Evolutionary conservation across 257 asterid genomes (phyloP), one percentile per base, ranked within the genome.

Genomic region (Lantana camara): DNA sequence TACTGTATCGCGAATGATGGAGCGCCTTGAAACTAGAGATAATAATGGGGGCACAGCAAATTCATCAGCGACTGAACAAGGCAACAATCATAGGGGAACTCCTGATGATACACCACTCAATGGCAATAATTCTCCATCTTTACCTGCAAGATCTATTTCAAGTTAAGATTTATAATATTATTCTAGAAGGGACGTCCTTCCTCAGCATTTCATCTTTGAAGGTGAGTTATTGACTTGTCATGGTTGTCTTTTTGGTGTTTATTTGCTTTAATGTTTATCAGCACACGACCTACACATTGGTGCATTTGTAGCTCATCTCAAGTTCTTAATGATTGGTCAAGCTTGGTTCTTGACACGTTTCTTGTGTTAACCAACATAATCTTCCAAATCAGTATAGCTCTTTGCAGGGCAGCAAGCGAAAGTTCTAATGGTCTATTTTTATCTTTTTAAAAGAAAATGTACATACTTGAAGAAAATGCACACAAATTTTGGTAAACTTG

Each of bases 1-100:
- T 42, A 76, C 90, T 66, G 90, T 91, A 19, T 80, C 98, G 48
- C 86, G 88, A 74, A 80, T 92, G 91, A 89, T 90, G 95, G 97
- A 87, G 65, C 91, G 78, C 72, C 96, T 92, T 57, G 96, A 87
- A 67, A 72, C 85, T 51, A 77, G 81, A 76, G 95, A 85, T 57
- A 71, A 63, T 61, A 67, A 69, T 69, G 71, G 59, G 64, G 69
- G 64, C 38, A 51, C 70, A 16, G 82, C 8, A 24, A 72, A 60
- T 60, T 67, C 89, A 64, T 66, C 94, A 40, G 73, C 41, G 34
- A 56, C 65, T 19, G 80, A 59, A 57, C 75, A 58, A 66, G 73
- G 77, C 68, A 82, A 70, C 81, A 73, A 30, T 63, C 78, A 63
- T 57, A 61, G 61, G 72, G 72, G 72, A 47, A 19, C 63, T 42